These are phyloP conservation scores for Pleurotus platypus DNA, from an alignment of 768 basidiomycete genomes.

Conservation along the genomic window DNA sequence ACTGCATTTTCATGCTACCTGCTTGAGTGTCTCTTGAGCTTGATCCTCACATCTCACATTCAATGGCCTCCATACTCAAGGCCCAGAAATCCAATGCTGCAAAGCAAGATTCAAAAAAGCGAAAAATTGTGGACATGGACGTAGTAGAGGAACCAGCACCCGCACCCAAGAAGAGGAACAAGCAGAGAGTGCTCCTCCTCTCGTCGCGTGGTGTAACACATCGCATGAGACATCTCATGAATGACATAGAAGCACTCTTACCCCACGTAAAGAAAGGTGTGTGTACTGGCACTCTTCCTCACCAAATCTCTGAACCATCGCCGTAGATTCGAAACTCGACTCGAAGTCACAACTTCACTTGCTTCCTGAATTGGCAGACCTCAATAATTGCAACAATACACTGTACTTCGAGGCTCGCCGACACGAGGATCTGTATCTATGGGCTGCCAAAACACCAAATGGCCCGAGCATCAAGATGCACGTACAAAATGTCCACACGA, in stretches of 20 bases:
- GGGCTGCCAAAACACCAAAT: constrained; percentile 96
- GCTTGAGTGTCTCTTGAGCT: no score
- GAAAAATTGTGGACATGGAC: constrained; percentile 59
- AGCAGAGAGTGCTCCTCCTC: constrained; percentile 90
- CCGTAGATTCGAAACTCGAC: constrained; percentile 91
- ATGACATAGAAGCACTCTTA: constrained; percentile 82
- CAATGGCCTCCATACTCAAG: constrained; percentile 66
- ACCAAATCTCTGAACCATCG: neutral
- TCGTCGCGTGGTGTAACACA: constrained; percentile 94
- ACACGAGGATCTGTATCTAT: constrained; percentile 94
- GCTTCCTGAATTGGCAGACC: constrained; percentile 93
- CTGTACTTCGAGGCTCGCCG: constrained; percentile 96
- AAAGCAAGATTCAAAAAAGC: constrained; percentile 50
- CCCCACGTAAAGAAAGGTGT: constrained; percentile 97
- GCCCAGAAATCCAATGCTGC: constrained; percentile 55
- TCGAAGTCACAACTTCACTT: constrained; percentile 92
- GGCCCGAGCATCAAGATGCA: constrained; percentile 97
- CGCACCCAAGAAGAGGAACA: constrained; percentile 67
- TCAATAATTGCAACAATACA: constrained; percentile 96
- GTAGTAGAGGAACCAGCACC: constrained; percentile 35
- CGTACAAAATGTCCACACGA: constrained; percentile 97
- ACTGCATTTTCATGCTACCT: constrained; percentile 3
- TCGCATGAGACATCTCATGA: constrained; percentile 97
- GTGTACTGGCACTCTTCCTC: constrained; percentile 14
- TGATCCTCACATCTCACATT: neutral